Base-by-base conservation (phyloP, 768 basidiomycete species). In the Lactarius hengduanensis region DNA sequence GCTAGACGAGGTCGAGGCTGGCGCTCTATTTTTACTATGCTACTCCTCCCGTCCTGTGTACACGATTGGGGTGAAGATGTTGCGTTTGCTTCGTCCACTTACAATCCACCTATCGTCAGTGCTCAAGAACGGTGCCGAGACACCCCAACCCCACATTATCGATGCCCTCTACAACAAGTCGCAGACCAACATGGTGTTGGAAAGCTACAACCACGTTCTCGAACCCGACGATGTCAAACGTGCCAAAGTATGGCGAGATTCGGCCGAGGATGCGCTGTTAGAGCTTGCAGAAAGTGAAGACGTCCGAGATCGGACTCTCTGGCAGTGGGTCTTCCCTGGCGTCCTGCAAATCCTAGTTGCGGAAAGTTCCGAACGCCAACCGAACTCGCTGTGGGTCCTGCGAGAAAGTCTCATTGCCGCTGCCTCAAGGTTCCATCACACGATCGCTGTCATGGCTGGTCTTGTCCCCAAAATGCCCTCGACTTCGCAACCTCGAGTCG, bases 381-480 rank as follows among this genome's bases (percentile, higher is more conserved):
- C 81, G 20, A 72, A 77, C 9, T 79, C 83, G 7, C 71, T 88
- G 32, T 73, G 75, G 2, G 75, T 80, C 9, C 84, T 91, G 72
- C 82, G 92, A 59, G 88, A 88, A 62, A 81, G 82, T 45, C 72
- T 93, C 7, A 85, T 89, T 59, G 86, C 89, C 8, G 85, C 90
- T 2, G 85, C 84, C 11, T 80, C 86, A 13, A 84, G 89, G 40
- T 91, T 86, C 70, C 90, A 92, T 68, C 84, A 87, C 8, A 79
- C 80, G 1, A 90, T 94, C 71, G 82, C 88, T 10, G 82, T 86
- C 64, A 81, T 92, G 50, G 90, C 92, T 9, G 92, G 91, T 2
- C 78, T 94, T 69, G 87, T 83, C 72, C 83, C 73, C 41, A 78
- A 83, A 34, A 79, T 83, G 36, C 84, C 86, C n/a, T 72, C 79